These are phyloP conservation scores for Bryoerythrophyllum caledonicum DNA, from an alignment of 225 moss, liverwort and hornwort species.

Conservation along the genomic window DNA sequence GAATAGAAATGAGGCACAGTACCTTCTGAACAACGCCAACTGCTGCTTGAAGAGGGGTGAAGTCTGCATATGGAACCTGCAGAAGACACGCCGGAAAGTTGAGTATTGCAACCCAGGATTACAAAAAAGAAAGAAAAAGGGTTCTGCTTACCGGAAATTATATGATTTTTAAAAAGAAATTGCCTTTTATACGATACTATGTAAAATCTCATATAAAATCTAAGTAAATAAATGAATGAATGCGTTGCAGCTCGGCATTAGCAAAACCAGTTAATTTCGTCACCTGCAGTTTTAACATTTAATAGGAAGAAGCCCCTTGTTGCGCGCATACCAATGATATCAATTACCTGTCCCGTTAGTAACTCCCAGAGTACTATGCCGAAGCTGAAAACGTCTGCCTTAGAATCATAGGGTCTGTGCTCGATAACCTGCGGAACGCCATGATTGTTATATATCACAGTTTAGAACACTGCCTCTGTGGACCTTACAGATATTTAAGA, in stretches of 20 bases:
- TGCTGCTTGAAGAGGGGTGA: constrained; percentile 96
- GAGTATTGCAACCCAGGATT: neutral
- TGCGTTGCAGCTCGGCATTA: neutral
- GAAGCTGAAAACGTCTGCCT: constrained; percentile 98
- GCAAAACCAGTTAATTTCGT: neutral
- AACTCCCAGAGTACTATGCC: constrained; percentile 96
- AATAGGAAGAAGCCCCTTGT: neutral
- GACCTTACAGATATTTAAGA: neutral
- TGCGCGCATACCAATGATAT: neutral
- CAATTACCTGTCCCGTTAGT: constrained; percentile 82
- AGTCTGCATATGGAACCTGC: constrained; percentile 90
- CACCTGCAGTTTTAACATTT: neutral
- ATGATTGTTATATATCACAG: constrained; percentile 6
- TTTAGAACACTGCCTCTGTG: neutral
- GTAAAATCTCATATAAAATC: too few species aligned
- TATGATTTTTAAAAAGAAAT: neutral
- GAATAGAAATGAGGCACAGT: constrained; percentile 2
- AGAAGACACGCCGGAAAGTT: constrained; percentile 20
- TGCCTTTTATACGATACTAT: neutral
- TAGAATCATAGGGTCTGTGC: constrained; percentile 84
- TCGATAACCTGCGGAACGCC: constrained; percentile 75
- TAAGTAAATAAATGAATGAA: too few species aligned
- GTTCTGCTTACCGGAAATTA: neutral
- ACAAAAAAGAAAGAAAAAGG: neutral
- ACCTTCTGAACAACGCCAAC: constrained; percentile 99